Evolutionary conservation across 176 grass and related monocot genomes (phyloP), one percentile per base, ranked within the genome.

Genomic region (Pontederia crassipes): DNA sequence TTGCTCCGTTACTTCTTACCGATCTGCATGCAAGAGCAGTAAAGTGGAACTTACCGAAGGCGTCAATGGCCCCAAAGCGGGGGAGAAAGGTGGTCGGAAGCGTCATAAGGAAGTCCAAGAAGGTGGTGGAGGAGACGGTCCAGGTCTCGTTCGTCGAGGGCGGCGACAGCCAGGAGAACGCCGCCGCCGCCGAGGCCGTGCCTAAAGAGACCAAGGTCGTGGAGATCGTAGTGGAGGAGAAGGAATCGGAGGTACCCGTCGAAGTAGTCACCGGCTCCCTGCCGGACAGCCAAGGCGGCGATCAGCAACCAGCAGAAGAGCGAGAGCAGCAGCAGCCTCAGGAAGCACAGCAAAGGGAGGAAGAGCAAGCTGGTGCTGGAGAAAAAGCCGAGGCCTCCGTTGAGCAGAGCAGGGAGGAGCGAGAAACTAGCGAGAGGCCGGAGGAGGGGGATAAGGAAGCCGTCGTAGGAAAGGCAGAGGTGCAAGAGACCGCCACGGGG

Each of bases 61-160:
- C 12, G 55, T 16, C 48, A 13, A 82, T 82, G 84, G 84, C 75
- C 14, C 84, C 79, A 16, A 87, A 79, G 84, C 67, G 63, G 8
- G 32, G 58, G 9, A 54, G 29, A 52, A 78, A 72, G 73, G 50
- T 75, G 60, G 48, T 70, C 4, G 57, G 55, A 6, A 80, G 71
- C 10, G 74, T 74, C 1, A 73, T 76, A 55, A 86, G 64, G 80
- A 81, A 66, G 10, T 76, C 67, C 17, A 89, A 69, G 71, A 77
- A 80, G 56, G 77, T 79, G 46, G 8, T 73, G 60, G 72, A 85
- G 76, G 82, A 78, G 50, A 72, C 80, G 10, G 15, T 85, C 73
- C 65, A 85, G 62, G 59, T 69, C 59, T 46, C 75, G 1, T 18
- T 70, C 58, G 15, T 79, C 0, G 29, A 35, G 29, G 64, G 56